Evolutionary conservation across 352 stramenopile species (phyloP).

Genomic region (Globisporangium abappressorium): DNA sequence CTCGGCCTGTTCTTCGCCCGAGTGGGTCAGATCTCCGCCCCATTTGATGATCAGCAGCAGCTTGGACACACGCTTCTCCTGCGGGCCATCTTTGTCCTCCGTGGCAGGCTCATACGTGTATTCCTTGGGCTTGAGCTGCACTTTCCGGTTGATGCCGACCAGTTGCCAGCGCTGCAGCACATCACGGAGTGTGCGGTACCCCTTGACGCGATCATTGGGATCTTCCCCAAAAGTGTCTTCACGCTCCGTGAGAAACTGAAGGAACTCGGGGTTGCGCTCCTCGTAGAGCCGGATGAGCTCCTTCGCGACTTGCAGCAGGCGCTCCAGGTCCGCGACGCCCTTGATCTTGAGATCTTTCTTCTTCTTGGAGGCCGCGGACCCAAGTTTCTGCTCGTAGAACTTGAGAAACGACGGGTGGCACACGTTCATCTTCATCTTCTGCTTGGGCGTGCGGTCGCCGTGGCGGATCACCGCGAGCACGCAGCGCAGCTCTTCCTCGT

Average conservation of each 20-base stretch:
- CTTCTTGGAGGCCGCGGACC: slow-evolving; percentile 26
- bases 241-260: slow-evolving; percentile 64
- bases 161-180: slow-evolving; percentile 97
- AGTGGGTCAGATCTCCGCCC: slow-evolving; percentile 98
- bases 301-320: slow-evolving; percentile 75
- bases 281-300: slow-evolving; percentile 71
- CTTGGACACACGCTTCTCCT: slow-evolving; percentile 63
- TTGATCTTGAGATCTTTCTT: slow-evolving; percentile 89
- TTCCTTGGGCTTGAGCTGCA: slow-evolving; percentile 92
- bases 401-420: slow-evolving; percentile 88
- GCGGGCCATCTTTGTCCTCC: slow-evolving; percentile 8
- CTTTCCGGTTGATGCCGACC: slow-evolving; percentile 97
- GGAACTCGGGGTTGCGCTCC: slow-evolving; percentile 48
- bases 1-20: slow-evolving; percentile 95
- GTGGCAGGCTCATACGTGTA: slow-evolving; percentile 24
- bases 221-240: slow-evolving; percentile 60
- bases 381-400: slow-evolving; percentile 67
- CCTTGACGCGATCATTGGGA: slow-evolving; percentile 72
- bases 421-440: slow-evolving; percentile 98
- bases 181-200: slow-evolving; percentile 88
- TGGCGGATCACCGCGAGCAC: slow-evolving; percentile 99
- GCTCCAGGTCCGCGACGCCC: slow-evolving; percentile 72
- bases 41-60: slow-evolving; percentile 99
- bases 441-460: slow-evolving; percentile 99
- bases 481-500: slow-evolving; percentile 97